These are phyloP conservation scores for Leishmania arabica DNA, from an alignment of 208 protist genomes.

Conservation along the genomic window DNA sequence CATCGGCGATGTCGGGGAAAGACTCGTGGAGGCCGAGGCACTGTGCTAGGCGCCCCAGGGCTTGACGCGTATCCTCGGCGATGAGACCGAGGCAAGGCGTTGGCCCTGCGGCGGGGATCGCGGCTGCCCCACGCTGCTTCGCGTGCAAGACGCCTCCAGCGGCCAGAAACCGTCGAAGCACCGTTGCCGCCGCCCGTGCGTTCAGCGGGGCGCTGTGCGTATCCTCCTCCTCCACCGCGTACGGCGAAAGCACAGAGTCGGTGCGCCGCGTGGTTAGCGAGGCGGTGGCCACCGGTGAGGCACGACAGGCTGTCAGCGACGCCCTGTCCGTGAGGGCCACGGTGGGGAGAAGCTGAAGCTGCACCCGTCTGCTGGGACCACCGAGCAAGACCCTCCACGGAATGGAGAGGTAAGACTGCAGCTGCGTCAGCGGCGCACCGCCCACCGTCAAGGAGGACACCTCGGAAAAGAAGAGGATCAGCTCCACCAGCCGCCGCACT, in stretches of 20 bases:
- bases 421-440: constrained; percentile 24
- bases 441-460: constrained; percentile 29
- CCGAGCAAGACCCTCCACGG: constrained; percentile 44
- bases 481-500: constrained; percentile 44
- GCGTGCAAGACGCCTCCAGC: constrained; percentile 15
- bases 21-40: constrained; percentile 43
- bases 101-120: background rate
- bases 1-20: constrained; percentile 40
- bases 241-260: constrained; percentile 8
- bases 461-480: constrained; percentile 67
- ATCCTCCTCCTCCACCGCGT: constrained; percentile 26
- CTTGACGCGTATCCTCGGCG: constrained; percentile 26
- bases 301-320: too few species aligned
- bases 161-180: constrained; percentile 32
- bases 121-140: background rate
- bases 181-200: constrained; percentile 8
- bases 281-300: background rate
- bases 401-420: constrained; percentile 28
- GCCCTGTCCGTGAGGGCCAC: background rate
- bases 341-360: constrained; percentile 30
- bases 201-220: constrained; percentile 8
- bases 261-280: background rate
- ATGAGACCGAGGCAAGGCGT: constrained; percentile 9
- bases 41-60: constrained; percentile 24
- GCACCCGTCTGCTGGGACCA: constrained; percentile 22